Base-by-base conservation (phyloP, 2,329 filamentous ascomycete genomes). In the Cladophialophora bantiana region DNA sequence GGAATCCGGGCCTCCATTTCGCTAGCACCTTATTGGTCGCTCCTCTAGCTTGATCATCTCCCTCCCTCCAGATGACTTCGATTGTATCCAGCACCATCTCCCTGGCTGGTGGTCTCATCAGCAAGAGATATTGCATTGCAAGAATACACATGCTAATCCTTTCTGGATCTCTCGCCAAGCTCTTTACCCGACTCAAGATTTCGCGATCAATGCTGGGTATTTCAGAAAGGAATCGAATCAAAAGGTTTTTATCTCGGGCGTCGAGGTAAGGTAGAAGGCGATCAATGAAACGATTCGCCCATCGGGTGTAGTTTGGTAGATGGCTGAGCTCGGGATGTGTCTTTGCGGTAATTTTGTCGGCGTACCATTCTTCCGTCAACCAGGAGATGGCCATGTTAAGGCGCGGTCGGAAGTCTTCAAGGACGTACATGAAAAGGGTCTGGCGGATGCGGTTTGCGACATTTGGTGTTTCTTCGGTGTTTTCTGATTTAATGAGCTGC, bases 351-450 rank as follows among this genome's bases (percentile, higher is more conserved):
- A 93, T 78, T 52, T 84, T 88, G 77, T 98, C 94, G 74, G 94
- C 96, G 78, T 97, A 98, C 94, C 95, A 99, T 79, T 99, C 95
- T 78, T 99, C 95, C 73, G 90, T 96, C 15, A 99, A 84, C 95
- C 95, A 99, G 7, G 90, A 89, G 59, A 98, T 93, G 1, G 93
- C 94, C 26, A 95, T 87, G 72, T 96, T 94, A 69, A 98, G 94
- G 52, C 95, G 89, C 69, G 86, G 89, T 62, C 94, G 89, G 80
- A 97, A 99, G 76, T 98, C 94, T 70, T 96, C 93, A 69, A 98
- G 86, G 56, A 98, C 86, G 77, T 96, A 97, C 62, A 87, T 85
- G 78, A 93, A 95, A 1, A 99, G 82, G 7, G 88, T 85, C 72
- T 96, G 90, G 60, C 95, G 88, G 71, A 98, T 93, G 5, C 85